Percentiles rank a stretch among this genome's conserved stretches.
These are phyloP conservation scores for Backusella sp. DNA, from an alignment of 192 early-diverging fungal genomes.

Conservation along the genomic window DNA sequence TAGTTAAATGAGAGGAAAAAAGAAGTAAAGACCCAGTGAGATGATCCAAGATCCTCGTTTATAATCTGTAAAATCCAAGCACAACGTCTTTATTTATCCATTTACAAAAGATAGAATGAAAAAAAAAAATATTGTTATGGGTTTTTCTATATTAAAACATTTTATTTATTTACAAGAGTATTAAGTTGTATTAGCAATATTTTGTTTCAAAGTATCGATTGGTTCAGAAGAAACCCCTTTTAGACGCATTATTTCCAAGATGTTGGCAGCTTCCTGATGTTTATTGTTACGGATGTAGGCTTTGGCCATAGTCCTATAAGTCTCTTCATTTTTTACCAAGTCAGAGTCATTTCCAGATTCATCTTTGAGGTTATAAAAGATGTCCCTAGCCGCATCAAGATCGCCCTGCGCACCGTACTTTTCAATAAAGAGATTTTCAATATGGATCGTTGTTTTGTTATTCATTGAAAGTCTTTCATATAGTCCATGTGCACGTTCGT, in stretches of 20 bases:
- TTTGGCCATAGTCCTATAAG: slow-evolving; percentile 56
- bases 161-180: neutral
- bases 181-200: neutral
- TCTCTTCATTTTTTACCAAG: slow-evolving; percentile 49
- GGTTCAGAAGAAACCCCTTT: slow-evolving; percentile 33
- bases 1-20: no score
- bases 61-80: no score
- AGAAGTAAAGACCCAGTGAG: no score
- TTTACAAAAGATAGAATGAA: no score
- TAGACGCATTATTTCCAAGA: slow-evolving; percentile 26
- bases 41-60: no score
- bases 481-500: slow-evolving; percentile 39
- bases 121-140: neutral
- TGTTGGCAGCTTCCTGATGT: slow-evolving; percentile 32
- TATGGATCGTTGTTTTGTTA: slow-evolving; percentile 45
- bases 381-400: slow-evolving; percentile 34
- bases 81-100: no score
- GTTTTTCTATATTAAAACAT: neutral
- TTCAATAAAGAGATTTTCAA: slow-evolving; percentile 56
- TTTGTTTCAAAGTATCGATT: slow-evolving; percentile 7
- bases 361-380: slow-evolving; percentile 49
- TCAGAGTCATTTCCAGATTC: slow-evolving; percentile 4
- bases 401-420: slow-evolving; percentile 46
- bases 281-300: slow-evolving; percentile 44
- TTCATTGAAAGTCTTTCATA: slow-evolving; percentile 42